Base-by-base conservation (phyloP, 2,329 filamentous ascomycete species). In the Podosphaera aphanis region DNA sequence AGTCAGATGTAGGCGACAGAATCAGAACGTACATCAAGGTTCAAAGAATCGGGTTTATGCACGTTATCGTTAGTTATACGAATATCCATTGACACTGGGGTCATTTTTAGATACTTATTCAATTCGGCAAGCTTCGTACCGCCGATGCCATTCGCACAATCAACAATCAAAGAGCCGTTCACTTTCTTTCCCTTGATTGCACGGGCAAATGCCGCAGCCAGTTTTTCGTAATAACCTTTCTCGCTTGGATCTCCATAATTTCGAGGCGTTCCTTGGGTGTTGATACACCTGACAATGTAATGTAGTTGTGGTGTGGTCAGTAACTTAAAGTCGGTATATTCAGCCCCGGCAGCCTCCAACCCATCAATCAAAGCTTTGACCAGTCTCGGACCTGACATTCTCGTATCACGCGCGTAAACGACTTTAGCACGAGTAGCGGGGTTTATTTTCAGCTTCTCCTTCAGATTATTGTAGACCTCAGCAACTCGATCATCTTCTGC, bases 221-320 rank as follows among this genome's bases (percentile, higher is more conserved):
- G 73, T 68, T 98, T 98, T 64, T 90, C 74, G 63, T 95, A 95
- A 66, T 98, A 98, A 31, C 90, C 90, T 48, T 75, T 69, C 66
- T 95, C 88, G 50, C 81, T 93, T 45, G 84, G 74, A 59, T 84
- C 77, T 47, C 90, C 90, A 59, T 95, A 98, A 16, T 84, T 74
- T 54, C 85, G 78, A 47, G 81, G 78, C 2, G 83, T 92, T 49
- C 81, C 83, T 56, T 90, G 73, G 1, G 88, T 95, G 66, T 98
- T 98, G 64, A 85, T 74, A 62, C 86, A 93, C 52, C 90, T 83
- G 27, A 88, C 88, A 52, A 95, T 70, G 64, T 98, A 98, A 67
- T 98, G 90, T 48, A 98, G 72, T 65, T 95, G 90, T n/a, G 90
- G 90, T 2, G 90, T 98, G 11, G 90, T 95, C 57, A 94, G 69